Base-by-base conservation (phyloP, 805 yeast species). In the Candida morakotiae region DNA sequence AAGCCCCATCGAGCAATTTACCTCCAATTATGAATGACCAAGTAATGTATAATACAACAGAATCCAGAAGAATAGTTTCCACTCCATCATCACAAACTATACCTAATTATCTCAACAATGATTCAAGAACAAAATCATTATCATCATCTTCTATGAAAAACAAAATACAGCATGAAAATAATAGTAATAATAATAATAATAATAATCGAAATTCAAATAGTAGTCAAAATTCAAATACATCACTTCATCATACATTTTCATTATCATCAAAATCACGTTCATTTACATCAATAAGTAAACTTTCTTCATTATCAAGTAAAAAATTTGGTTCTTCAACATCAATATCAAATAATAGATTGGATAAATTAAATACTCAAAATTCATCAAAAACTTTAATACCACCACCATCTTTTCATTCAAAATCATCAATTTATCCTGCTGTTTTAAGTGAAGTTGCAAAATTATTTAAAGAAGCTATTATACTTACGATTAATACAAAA, bases 381-480 rank as follows among this genome's bases (percentile, higher is more conserved):
- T 11, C 21, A 4, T 16, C 16, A 11, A 25, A 26, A 17, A 13
- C 21, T 17, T 18, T 20, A 13, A 6, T 24, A 8, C 35, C 37
- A 11, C 9, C 23, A 19, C 11, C 27, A 13, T 69, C 84, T 0
- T 58, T 75, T 73, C 14, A 10, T 62, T 79, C 1, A 62, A 71
- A 75, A 39, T 94, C 96, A 5, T 65, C 73, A 14, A 89, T 88
- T 2, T 88, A 93, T 56, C 96, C 98, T 2, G 98, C 98, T 0
- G 50, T 87, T 52, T 64, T 93, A 14, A 87, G 96, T 4, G 71
- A 79, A 34, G 98, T 93, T 13, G 95, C 97, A 1, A 74, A 71
- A 16, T 73, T 78, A 17, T 87, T 91, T 59, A 77, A 79, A 45
- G 86, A 82, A 42, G 66, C 79, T 16, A 73, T 88, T 21, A 76